These are phyloP conservation scores for Miamiensis avidus DNA, from an alignment of 169 alveolate genomes.

Conservation along the genomic window DNA sequence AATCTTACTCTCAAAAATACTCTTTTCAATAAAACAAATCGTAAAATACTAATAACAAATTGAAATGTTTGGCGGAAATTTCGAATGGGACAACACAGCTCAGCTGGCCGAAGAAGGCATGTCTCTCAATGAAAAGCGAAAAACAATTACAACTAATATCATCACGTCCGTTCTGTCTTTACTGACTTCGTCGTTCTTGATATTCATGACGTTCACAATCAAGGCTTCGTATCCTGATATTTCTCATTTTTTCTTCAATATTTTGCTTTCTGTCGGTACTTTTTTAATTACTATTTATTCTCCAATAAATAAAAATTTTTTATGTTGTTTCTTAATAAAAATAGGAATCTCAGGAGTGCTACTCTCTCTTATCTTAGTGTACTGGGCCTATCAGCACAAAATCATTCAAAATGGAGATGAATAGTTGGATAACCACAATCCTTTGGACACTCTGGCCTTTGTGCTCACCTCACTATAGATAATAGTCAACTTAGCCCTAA, in stretches of 20 bases:
- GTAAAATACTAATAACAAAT: too few species aligned
- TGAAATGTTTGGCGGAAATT: not conserved
- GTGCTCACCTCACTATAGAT: not conserved
- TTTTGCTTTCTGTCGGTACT: not conserved
- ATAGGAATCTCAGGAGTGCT: not conserved
- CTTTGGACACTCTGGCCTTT: not conserved
- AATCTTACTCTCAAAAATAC: too few species aligned
- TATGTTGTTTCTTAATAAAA: too few species aligned
- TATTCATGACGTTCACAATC: not conserved
- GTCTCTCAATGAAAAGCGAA: not conserved
- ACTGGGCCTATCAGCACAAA: not conserved
- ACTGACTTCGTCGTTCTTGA: not conserved
- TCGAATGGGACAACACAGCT: not conserved
- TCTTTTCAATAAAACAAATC: too few species aligned
- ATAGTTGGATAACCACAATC: not conserved
- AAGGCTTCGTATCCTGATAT: not conserved
- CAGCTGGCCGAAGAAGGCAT: not conserved
- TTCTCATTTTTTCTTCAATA: not conserved
- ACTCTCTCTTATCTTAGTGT: not conserved
- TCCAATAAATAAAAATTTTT: too few species aligned
- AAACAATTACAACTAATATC: too few species aligned
- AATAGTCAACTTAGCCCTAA: not conserved
- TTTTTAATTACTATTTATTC: too few species aligned
- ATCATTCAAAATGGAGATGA: not conserved
- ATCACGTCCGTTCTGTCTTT: not conserved